Base-by-base conservation (phyloP, 768 basidiomycete genomes). In the Termitomyces bulborhizus region DNA sequence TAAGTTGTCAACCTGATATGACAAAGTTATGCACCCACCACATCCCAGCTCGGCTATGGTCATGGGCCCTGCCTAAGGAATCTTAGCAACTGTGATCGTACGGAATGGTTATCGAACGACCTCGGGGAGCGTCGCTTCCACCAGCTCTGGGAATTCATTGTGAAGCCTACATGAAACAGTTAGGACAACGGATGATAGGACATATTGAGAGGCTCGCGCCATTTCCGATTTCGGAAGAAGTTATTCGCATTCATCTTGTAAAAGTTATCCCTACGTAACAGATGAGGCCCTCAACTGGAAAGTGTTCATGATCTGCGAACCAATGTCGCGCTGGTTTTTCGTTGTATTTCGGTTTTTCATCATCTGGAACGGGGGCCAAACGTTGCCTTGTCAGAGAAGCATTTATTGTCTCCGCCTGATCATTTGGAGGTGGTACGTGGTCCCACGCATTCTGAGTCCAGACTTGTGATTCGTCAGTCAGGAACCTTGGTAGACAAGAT, bases 171-270 rank as follows among this genome's bases (percentile, higher is more conserved):
- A 51, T 34, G 16, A 26, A 39, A 54, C 43, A 34, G 41, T 32
- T 26, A 31, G 32, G 21, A 26, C 8, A n/a, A 32, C 15, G 48
- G 34, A 6, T 3, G 8, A 21, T 29, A 6, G 8, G 16, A 12
- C 5, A 27, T 9, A 51, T 44, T 8, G 9, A 42, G 37, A 11
- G 6, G 26, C 18, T 47, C 57, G 5, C 65, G 84, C 88, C 97
- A 99, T 74, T 93, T 90, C 55, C 97, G 78, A 70, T 98, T 86
- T 40, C 90, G 86, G 75, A 98, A 99, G 72, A 99, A 98, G 61
- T 95, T 94, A 65, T 73, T 80, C 21, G 82, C 76, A 58, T 96
- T 94, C 51, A 77, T 78, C 63, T 88, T 86, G 76, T 99, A 98
- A 64, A 98, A 98, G 53, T 85, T 84, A 66, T 98, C 90, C 95